Percentiles rank a stretch among this genome's conserved stretches.
phyloP scores from a whole-genome alignment of 1,139 yeast species.

The Pichia sp. region DNA sequence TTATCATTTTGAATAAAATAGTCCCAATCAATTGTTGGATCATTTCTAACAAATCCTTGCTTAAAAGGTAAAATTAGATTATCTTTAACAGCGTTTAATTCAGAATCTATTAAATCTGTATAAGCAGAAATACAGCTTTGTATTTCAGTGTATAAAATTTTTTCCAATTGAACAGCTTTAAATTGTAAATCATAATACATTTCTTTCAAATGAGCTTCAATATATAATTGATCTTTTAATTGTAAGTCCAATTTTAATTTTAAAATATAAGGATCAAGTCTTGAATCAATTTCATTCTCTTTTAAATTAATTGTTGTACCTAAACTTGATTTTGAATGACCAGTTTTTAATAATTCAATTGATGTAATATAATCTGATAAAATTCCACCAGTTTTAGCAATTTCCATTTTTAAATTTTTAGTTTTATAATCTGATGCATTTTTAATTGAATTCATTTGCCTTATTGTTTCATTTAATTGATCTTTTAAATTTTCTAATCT shows the following conservation, averaged over 20 bases:
- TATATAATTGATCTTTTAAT: conserved; percentile 57
- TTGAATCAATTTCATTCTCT: conserved; percentile 23
- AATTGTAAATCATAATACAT: conserved; percentile 64
- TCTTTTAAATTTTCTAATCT: conserved; percentile 63
- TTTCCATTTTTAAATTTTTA: conserved; percentile 45
- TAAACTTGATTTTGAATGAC: conserved; percentile 28
- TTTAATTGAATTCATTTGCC: conserved; percentile 54
- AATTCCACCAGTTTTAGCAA: conserved; percentile 48
- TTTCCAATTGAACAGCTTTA: conserved; percentile 67
- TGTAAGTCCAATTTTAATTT: conserved; percentile 62
- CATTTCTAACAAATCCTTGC: conserved; percentile 58
- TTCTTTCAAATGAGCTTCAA: conserved; percentile 65
- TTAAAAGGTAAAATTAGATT: conserved; percentile 55
- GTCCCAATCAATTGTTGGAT: conserved; percentile 67
- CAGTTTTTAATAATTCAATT: conserved; percentile 30
- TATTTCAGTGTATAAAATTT: conserved; percentile 59
- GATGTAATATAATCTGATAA: conserved; percentile 40
- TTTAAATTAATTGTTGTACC: conserved; percentile 24
- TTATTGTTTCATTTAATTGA: conserved; percentile 58
- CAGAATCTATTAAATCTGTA: conserved; percentile 49
- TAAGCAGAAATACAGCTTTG: conserved; percentile 55
- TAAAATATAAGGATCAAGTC: conserved; percentile 60
- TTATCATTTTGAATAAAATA: conserved; percentile 53
- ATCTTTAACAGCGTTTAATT: conserved; percentile 50
- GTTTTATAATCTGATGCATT: conserved; percentile 42